These are phyloP conservation scores for Ascocoryne sarcoides DNA, from an alignment of 2,329 filamentous ascomycete genomes.

Conservation along the genomic window DNA sequence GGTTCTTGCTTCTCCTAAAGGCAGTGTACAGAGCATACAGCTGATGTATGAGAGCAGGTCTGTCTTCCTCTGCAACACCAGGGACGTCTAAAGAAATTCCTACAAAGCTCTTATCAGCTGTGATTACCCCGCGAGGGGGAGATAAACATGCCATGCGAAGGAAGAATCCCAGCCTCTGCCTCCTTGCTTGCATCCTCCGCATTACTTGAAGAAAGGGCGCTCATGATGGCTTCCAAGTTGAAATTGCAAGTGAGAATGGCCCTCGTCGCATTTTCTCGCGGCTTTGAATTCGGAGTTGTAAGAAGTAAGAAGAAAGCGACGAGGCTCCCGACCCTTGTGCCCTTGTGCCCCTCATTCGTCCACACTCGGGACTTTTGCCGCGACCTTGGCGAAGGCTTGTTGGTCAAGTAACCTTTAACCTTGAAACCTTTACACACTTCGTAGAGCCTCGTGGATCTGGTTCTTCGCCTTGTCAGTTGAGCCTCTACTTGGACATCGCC, in stretches of 20 bases:
- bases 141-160: conserved; percentile 37
- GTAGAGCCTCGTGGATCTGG: background rate
- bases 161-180: conserved; percentile 32
- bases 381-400: background rate
- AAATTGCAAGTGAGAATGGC: too few relatives aligned
- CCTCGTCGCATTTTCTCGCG: background rate
- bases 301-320: background rate
- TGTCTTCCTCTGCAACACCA: conserved; percentile 27
- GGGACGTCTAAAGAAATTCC: conserved; percentile 35
- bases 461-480: background rate
- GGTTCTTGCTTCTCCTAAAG: background rate
- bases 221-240: background rate
- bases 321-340: conserved; percentile 1
- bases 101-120: conserved; percentile 6
- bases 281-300: background rate
- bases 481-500: background rate
- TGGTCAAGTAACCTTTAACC: too few relatives aligned
- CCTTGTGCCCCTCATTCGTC: background rate
- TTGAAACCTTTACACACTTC: too few relatives aligned
- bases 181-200: conserved; percentile 19
- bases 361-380: background rate
- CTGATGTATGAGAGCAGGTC: conserved; percentile 31
- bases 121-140: conserved; percentile 1
- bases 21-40: conserved; percentile 19
- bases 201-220: conserved; percentile 10